A percentile compares a stretch with the other conserved stretches of the same genome.
Conservation (phyloP, 495 filamentous ascomycete species). For the Annulohypoxylon moriforme region DNA sequence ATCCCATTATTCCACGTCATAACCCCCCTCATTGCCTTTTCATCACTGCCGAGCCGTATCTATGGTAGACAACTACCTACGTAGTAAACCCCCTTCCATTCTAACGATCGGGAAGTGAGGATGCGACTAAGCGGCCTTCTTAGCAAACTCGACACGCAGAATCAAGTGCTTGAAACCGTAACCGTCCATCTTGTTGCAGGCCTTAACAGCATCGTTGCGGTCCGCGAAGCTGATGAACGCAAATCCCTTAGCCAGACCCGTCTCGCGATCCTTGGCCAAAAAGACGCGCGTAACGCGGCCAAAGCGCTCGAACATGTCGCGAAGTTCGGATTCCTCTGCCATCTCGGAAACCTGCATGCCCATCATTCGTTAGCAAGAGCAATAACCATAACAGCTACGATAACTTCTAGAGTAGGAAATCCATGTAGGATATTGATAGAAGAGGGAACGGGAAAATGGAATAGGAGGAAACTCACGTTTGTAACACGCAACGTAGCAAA, state of each 20-base stretch:
- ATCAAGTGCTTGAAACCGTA: slow-evolving; percentile 94
- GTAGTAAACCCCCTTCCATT: not conserved
- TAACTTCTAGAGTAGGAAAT: too few relatives aligned
- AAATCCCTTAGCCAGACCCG: slow-evolving; percentile 94
- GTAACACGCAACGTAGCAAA: slow-evolving; percentile 95
- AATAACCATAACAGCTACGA: too few relatives aligned
- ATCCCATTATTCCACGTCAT: not conserved
- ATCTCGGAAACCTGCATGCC: slow-evolving; percentile 84
- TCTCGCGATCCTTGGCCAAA: slow-evolving; percentile 96
- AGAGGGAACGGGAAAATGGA: not conserved
- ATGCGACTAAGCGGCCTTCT: slow-evolving; percentile 68
- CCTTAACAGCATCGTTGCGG: slow-evolving; percentile 84
- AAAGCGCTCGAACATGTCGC: slow-evolving; percentile 97
- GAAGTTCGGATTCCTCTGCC: slow-evolving; percentile 92
- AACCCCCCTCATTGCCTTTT: not conserved
- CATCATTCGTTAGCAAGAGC: not conserved
- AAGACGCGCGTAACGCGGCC: slow-evolving; percentile 97
- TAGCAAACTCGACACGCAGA: slow-evolving; percentile 90
- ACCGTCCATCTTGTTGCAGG: slow-evolving; percentile 97
- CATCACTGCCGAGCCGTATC: not conserved
- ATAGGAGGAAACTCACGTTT: slow-evolving; percentile 73
- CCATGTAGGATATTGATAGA: too few relatives aligned
- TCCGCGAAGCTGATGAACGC: slow-evolving; percentile 98
- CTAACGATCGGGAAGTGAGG: not conserved
- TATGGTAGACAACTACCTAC: not conserved